These are phyloP conservation scores for Wickerhamomyces alni DNA, from an alignment of 805 yeast species.

Conservation along the genomic window DNA sequence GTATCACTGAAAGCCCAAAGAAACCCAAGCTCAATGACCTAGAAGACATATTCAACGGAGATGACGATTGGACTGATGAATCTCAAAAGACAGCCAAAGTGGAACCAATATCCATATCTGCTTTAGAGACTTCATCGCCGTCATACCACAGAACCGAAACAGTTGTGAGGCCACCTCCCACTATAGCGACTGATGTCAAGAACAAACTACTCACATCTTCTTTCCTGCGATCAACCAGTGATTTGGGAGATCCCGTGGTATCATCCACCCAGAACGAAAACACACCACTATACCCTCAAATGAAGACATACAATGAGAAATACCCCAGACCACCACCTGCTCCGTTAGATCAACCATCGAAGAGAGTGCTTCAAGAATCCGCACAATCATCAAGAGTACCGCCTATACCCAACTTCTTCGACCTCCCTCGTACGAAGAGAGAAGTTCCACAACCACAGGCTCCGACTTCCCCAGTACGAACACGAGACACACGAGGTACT, in stretches of 20 bases:
- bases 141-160: conserved; percentile 23
- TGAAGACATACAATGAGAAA: conserved; percentile 5
- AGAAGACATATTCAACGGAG: conserved; percentile 10
- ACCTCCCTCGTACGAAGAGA: not conserved
- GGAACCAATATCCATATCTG: conserved; percentile 9
- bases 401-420: not conserved
- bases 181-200: not conserved
- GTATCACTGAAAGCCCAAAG: not conserved
- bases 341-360: not conserved
- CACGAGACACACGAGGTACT: not conserved
- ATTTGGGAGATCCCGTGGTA: not conserved
- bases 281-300: conserved; percentile 17
- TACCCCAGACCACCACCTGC: not conserved
- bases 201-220: not conserved
- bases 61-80: conserved; percentile 3
- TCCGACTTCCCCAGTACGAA: too few relatives aligned
- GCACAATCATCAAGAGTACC: not conserved
- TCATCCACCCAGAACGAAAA: conserved; percentile 16
- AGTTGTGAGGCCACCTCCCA: conserved; percentile 3
- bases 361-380: not conserved
- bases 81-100: not conserved
- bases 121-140: conserved; percentile 23
- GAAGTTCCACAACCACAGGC: too few relatives aligned
- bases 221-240: not conserved
- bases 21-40: conserved; percentile 1